Evolutionary conservation across 2,329 filamentous ascomycete species (phyloP).

Genomic region (Exophiala dermatitidis): DNA sequence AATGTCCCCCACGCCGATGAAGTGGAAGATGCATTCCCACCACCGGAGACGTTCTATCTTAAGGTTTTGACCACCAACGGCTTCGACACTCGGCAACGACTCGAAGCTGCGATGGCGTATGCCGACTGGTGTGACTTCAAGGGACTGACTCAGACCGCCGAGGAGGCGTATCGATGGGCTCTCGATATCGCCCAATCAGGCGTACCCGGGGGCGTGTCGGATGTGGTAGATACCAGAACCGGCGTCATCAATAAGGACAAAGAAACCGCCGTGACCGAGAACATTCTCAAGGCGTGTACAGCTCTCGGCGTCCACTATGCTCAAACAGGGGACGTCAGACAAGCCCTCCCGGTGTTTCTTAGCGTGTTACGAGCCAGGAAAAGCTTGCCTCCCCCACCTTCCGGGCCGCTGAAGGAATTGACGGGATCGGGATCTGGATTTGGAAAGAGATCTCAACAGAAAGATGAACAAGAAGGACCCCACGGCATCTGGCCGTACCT

Average conservation of each 20-base stretch:
- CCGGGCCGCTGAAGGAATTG: conserved; percentile 16
- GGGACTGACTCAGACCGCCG: conserved; percentile 55
- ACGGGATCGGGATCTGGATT: too few relatives aligned
- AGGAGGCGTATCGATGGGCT: conserved; percentile 67
- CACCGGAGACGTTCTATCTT: conserved; percentile 71
- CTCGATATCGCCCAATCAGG: conserved; percentile 64
- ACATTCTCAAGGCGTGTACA: conserved; percentile 68
- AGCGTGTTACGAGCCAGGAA: conserved; percentile 75
- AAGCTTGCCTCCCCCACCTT: conserved; percentile 42
- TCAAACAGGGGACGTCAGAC: conserved; percentile 55
- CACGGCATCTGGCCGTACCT: conserved; percentile 16
- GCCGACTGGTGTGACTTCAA: conserved; percentile 82
- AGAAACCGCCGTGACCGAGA: conserved; percentile 54
- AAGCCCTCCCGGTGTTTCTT: conserved; percentile 75
- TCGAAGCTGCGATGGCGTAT: conserved; percentile 75
- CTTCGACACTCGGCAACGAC: conserved; percentile 67
- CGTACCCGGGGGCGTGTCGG: conserved; percentile 31
- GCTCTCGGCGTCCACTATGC: conserved; percentile 73
- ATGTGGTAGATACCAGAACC: conserved; percentile 55
- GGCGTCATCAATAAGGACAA: conserved; percentile 57
- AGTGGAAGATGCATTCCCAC: conserved; percentile 60
- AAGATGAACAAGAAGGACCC: conserved; percentile 13
- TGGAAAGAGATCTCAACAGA: too few relatives aligned
- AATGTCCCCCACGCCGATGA: conserved; percentile 65
- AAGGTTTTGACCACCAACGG: conserved; percentile 74